Conservation (phyloP, 2,329 filamentous ascomycete species). For the Massarina eburnea region DNA sequence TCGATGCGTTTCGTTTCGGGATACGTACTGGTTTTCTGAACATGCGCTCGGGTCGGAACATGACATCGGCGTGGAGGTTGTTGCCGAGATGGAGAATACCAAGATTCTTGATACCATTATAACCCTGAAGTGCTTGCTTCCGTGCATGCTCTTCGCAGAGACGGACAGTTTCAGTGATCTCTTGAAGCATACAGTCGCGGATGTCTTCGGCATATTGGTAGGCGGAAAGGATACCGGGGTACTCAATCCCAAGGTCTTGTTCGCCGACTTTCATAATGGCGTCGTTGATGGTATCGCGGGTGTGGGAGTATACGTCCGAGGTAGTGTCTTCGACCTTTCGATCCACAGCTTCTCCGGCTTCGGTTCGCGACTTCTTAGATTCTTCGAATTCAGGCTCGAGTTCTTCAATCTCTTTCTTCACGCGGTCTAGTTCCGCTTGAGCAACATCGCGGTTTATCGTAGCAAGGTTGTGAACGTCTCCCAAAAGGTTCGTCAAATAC, state of each 20-base stretch:
- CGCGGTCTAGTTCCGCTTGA: slow-evolving; percentile 78
- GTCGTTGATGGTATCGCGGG: slow-evolving; percentile 71
- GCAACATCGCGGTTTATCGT: slow-evolving; percentile 86
- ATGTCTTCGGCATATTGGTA: slow-evolving; percentile 94
- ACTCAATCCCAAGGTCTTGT: slow-evolving; percentile 76
- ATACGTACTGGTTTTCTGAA: slow-evolving; percentile 80
- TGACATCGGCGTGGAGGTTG: slow-evolving; percentile 75
- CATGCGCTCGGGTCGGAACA: slow-evolving; percentile 91
- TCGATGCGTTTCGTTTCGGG: too few relatives aligned
- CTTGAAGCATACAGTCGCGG: slow-evolving; percentile 86
- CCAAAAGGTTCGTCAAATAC: slow-evolving; percentile 89
- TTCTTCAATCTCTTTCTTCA: slow-evolving; percentile 75
- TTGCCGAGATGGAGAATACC: slow-evolving; percentile 86
- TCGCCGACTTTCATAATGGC: slow-evolving; percentile 78
- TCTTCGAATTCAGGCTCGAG: slow-evolving; percentile 85
- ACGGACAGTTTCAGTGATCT: slow-evolving; percentile 77
- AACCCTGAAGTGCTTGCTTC: slow-evolving; percentile 72
- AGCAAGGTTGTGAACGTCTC: slow-evolving; percentile 81
- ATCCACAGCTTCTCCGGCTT: slow-evolving; percentile 81
- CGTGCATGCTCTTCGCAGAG: slow-evolving; percentile 86
- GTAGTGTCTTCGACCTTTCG: slow-evolving; percentile 81
- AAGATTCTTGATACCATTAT: slow-evolving; percentile 84
- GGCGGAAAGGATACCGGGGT: slow-evolving; percentile 80
- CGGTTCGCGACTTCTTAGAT: slow-evolving; percentile 75
- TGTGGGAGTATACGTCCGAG: slow-evolving; percentile 82